Base-by-base conservation (phyloP, 768 basidiomycete genomes). In the Hypholoma sublateritium region DNA sequence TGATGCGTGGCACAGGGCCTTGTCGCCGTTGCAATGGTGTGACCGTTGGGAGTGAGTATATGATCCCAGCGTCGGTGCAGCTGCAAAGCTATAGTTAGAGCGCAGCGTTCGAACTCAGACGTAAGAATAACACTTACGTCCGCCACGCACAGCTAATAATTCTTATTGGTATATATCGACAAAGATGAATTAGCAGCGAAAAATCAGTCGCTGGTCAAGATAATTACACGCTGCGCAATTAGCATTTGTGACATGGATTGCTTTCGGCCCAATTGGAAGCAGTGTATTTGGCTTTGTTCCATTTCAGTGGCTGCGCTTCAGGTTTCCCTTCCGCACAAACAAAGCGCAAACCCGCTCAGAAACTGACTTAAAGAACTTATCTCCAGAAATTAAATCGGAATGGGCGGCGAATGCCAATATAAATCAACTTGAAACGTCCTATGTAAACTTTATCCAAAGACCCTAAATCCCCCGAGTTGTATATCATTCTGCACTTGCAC, bases 361-460 rank as follows among this genome's bases (percentile, higher is more conserved):
- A n/a, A 41, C 24, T 5, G 14, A 43, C 50, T 7, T 24, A 14
- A 52, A 42, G 35, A 16, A 32, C 24, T 50, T n/a, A 16, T 42
- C 41, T 24, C 44, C 5, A 57, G 45, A 46, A 32, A 24, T 41
- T 48, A 35, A 32, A n/a, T n/a, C n/a, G n/a, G n/a, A n/a, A n/a
- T n/a, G n/a, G n/a, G n/a, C n/a, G n/a, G n/a, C n/a, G n/a, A n/a
- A n/a, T n/a, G n/a, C n/a, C n/a, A n/a, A n/a, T n/a, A n/a, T n/a
- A n/a, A n/a, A n/a, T n/a, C n/a, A n/a, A 53, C 6, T 21, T 42
- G 4, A 25, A 17, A 44, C 19, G 24, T 11, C 4, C 13, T 51
- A 55, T 41, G 22, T 7, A 52, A 36, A 39, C 67, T 46, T 24
- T 80, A 87, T 55, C 84, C 84, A 72, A 88, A 87, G 25, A 88